These are phyloP conservation scores for Marasmius sp. DNA, from an alignment of 1,284 basidiomycete species.

Conservation along the genomic window DNA sequence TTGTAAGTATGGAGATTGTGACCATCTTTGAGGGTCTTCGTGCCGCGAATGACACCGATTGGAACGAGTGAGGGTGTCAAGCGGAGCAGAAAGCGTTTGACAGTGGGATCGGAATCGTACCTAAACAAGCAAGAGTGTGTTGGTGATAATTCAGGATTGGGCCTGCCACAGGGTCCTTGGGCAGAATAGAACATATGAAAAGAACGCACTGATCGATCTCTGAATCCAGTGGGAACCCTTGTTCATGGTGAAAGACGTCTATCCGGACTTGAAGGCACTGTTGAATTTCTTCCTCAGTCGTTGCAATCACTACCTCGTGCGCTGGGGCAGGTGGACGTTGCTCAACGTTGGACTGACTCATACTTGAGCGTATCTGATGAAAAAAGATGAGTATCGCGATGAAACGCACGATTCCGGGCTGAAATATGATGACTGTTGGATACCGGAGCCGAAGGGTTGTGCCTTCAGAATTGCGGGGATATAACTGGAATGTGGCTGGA, in stretches of 20 bases:
- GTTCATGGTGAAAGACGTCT: constrained; percentile 68
- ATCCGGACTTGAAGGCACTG: constrained; percentile 67
- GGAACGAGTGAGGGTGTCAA: constrained; percentile 57
- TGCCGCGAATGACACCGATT: constrained; percentile 65
- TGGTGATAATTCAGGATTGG: background rate
- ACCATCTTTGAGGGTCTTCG: background rate
- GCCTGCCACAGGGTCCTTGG: background rate
- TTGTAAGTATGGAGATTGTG: constrained; percentile 16
- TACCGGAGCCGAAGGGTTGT: background rate
- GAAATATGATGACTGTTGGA: background rate
- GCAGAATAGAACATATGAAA: background rate
- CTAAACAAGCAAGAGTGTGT: constrained; percentile 31
- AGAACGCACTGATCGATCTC: constrained; percentile 69
- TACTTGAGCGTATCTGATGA: background rate
- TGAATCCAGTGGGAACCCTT: constrained; percentile 66
- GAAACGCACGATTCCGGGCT: too few relatives aligned
- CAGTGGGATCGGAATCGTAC: constrained; percentile 47
- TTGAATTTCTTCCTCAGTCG: constrained; percentile 38
- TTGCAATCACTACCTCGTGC: constrained; percentile 56
- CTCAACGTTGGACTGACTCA: background rate
- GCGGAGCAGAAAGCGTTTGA: constrained; percentile 71
- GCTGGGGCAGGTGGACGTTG: constrained; percentile 28
- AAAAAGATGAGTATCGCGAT: background rate
- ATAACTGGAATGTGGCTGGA: too few relatives aligned
- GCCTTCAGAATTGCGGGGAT: background rate